These are phyloP conservation scores for Lachnellula cervina DNA, from an alignment of 2,329 filamentous ascomycete species.

Conservation along the genomic window DNA sequence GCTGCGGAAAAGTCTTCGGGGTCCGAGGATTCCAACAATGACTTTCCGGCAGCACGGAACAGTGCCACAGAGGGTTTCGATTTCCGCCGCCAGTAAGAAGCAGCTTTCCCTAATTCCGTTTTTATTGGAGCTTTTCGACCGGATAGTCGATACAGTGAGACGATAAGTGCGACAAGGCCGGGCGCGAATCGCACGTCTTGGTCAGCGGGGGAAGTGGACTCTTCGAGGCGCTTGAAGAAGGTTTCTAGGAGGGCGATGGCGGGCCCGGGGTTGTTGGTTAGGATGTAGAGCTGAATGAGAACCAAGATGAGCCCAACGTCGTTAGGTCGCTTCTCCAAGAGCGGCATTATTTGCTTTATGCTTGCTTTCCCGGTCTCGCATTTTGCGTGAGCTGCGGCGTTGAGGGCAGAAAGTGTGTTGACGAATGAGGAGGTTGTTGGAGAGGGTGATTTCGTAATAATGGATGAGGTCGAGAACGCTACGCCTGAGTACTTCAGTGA, in stretches of 20 bases:
- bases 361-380: constrained; percentile 60
- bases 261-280: constrained; percentile 63
- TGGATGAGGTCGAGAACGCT: constrained; percentile 41
- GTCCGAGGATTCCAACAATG: constrained; percentile 72
- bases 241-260: constrained; percentile 72
- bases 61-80: constrained; percentile 57
- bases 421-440: constrained; percentile 46
- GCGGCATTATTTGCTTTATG: constrained; percentile 62
- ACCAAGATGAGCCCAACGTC: constrained; percentile 79
- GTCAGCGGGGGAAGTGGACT: constrained; percentile 49
- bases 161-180: constrained; percentile 73
- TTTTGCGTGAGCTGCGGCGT: constrained; percentile 69
- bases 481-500: constrained; percentile 64
- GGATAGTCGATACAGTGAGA: constrained; percentile 73
- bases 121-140: constrained; percentile 69
- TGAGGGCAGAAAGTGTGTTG: constrained; percentile 56
- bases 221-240: constrained; percentile 68
- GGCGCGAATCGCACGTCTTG: constrained; percentile 75
- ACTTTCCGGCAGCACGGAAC: constrained; percentile 74
- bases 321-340: constrained; percentile 68
- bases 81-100: constrained; percentile 71
- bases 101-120: constrained; percentile 71
- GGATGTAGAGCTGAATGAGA: constrained; percentile 74
- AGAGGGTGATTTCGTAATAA: constrained; percentile 40
- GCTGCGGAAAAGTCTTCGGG: constrained; percentile 64